These are phyloP conservation scores for Urtica urens DNA, from an alignment of 306 rosid species.

Conservation along the genomic window DNA sequence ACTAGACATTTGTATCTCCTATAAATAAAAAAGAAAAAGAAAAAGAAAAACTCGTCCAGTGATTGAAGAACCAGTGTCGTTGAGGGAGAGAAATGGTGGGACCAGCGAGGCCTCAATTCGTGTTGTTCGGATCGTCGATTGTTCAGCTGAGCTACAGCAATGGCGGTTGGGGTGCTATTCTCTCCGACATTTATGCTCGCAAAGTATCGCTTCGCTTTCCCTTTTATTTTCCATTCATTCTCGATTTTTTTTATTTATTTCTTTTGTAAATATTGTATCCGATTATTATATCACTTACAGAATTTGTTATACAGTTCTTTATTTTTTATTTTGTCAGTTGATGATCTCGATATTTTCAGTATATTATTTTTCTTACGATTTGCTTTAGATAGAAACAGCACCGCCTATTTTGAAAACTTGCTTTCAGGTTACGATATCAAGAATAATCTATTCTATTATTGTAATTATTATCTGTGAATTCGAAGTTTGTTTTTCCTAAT, in stretches of 20 bases:
- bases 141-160: constrained; percentile 70
- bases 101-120: constrained; percentile 65
- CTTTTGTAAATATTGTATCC: no score
- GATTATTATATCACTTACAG: no score
- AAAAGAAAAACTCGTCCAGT: not conserved
- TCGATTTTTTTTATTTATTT: no score
- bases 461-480: not conserved
- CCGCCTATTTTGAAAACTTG: no score
- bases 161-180: constrained; percentile 87
- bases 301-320: no score
- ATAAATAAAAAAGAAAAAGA: not conserved
- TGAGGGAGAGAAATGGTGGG: constrained; percentile 46
- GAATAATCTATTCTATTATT: no score
- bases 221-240: not conserved
- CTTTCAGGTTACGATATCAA: no score
- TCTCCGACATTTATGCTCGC: constrained; percentile 75
- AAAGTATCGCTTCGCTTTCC: constrained; percentile 28
- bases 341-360: no score
- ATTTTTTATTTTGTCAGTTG: no score
- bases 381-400: no score
- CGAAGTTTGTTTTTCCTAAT: no score
- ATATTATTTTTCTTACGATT: no score
- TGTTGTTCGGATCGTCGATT: constrained; percentile 89
- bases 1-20: not conserved
- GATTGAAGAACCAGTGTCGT: not conserved